Conservation (phyloP, 75 land plant genomes). For the Isoetes taiwanensis region DNA sequence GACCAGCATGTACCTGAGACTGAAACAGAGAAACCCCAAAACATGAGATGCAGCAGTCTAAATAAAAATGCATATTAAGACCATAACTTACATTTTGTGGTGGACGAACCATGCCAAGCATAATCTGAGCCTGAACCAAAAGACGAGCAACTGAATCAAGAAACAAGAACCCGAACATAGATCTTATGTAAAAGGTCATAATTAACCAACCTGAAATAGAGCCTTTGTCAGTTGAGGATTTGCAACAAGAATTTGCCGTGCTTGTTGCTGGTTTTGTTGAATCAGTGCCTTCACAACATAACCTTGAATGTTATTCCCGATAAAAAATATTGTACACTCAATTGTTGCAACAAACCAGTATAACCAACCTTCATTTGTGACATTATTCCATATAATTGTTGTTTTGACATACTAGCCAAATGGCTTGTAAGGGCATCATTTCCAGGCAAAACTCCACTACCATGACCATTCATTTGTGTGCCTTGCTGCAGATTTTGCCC, state of each 20-base stretch:
- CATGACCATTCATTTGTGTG: conserved; percentile 14
- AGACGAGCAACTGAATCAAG: not conserved
- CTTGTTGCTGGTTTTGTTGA: conserved; percentile 88
- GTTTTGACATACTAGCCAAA: conserved; percentile 78
- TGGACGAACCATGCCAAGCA: conserved; percentile 89
- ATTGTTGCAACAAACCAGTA: not conserved
- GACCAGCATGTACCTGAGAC: conserved; percentile 6
- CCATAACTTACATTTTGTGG: conserved; percentile 45
- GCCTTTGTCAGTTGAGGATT: conserved; percentile 70
- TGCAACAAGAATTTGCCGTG: conserved; percentile 66
- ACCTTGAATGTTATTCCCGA: not conserved
- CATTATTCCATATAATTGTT: conserved; percentile 76
- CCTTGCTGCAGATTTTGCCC: not conserved
- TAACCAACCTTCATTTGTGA: conserved; percentile 73
- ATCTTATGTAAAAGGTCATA: too few relatives aligned
- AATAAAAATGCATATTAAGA: not conserved
- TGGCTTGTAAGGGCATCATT: conserved; percentile 54
- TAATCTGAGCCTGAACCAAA: conserved; percentile 74
- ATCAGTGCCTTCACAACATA: conserved; percentile 40
- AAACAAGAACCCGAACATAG: not conserved
- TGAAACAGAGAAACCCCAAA: conserved; percentile 12
- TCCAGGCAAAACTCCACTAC: conserved; percentile 14
- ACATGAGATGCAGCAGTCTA: conserved; percentile 22
- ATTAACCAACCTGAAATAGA: conserved; percentile 66
- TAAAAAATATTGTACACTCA: not conserved